Percentiles rank a stretch among this genome's conserved stretches.
These are phyloP conservation scores for Monilinia aucupariae DNA, from an alignment of 2,329 filamentous ascomycete species.

Conservation along the genomic window DNA sequence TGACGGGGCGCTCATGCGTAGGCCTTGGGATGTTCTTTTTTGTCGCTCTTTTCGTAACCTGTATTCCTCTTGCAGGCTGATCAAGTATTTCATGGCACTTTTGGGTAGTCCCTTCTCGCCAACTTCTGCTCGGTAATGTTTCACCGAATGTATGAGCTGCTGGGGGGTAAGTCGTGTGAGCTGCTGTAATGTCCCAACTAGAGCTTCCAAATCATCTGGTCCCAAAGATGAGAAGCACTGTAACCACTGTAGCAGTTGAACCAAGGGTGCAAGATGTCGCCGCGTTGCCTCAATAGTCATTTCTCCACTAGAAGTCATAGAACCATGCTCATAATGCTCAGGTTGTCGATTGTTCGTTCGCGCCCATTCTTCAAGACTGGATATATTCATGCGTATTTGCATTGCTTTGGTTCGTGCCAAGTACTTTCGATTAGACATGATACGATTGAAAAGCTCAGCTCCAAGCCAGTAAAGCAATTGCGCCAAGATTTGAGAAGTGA, in stretches of 20 bases:
- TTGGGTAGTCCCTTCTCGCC: slow-evolving; percentile 90
- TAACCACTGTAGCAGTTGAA: slow-evolving; percentile 93
- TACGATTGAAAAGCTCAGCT: slow-evolving; percentile 92
- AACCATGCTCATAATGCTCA: slow-evolving; percentile 91
- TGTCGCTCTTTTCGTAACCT: slow-evolving; percentile 52
- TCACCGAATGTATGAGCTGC: slow-evolving; percentile 85
- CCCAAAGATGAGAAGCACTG: slow-evolving; percentile 94
- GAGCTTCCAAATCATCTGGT: slow-evolving; percentile 76
- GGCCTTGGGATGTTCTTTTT: slow-evolving; percentile 42
- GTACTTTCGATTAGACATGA: slow-evolving; percentile 95
- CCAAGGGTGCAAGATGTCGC: slow-evolving; percentile 79
- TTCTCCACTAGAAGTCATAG: slow-evolving; percentile 78
- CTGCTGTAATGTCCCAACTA: slow-evolving; percentile 85
- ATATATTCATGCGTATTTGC: slow-evolving; percentile 99
- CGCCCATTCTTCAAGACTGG: slow-evolving; percentile 92
- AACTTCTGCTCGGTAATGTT: slow-evolving; percentile 90
- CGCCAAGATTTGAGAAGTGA: slow-evolving; percentile 82
- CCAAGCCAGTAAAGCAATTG: slow-evolving; percentile 96
- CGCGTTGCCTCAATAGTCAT: slow-evolving; percentile 79
- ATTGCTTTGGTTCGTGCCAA: slow-evolving; percentile 95
- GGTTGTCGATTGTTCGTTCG: slow-evolving; percentile 87
- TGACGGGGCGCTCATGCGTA: slow-evolving; percentile 37
- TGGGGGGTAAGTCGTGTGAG: slow-evolving; percentile 77
- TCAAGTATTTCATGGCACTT: slow-evolving; percentile 79
- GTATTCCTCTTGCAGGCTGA: slow-evolving; percentile 71